A percentile compares a stretch with the other conserved stretches of the same genome.
Evolutionary conservation across 108 stramenopile genomes (phyloP).

Genomic region (Skeletonema costatum): DNA sequence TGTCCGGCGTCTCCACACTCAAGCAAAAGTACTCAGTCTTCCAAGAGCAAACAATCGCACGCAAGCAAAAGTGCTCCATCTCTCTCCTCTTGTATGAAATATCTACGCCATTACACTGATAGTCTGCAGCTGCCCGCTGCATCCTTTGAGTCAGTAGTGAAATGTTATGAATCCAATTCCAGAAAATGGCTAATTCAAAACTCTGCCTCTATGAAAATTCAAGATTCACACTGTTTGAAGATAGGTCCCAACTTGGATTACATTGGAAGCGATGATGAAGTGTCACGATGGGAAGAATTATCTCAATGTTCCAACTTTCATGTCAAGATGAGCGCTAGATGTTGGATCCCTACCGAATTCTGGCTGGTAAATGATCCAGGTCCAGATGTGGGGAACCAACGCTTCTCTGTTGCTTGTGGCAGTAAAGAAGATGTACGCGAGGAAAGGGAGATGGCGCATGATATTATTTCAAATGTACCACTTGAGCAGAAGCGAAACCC

Average conservation of each 20-base stretch:
- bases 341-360: slow-evolving; percentile 33
- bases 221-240: slow-evolving; percentile 13
- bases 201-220: slow-evolving; percentile 17
- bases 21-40: too few species aligned
- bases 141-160: background rate
- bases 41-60: too few species aligned
- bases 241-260: background rate
- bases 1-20: too few species aligned
- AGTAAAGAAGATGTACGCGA: background rate
- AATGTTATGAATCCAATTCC: background rate
- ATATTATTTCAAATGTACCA: background rate
- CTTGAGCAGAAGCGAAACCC: slow-evolving; percentile 9
- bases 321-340: slow-evolving; percentile 13
- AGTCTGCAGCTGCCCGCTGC: slow-evolving; percentile 6
- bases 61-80: too few species aligned
- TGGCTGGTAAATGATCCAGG: slow-evolving; percentile 29
- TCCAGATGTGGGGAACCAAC: background rate
- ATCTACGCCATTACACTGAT: background rate
- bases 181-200: slow-evolving; percentile 46
- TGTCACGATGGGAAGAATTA: slow-evolving; percentile 37
- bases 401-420: slow-evolving; percentile 10
- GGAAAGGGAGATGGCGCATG: background rate
- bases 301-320: slow-evolving; percentile 16
- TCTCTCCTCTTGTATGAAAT: background rate
- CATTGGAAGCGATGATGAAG: background rate